Conservation (phyloP, 192 early-diverging fungal species). For the Chytriomyces confervae region DNA sequence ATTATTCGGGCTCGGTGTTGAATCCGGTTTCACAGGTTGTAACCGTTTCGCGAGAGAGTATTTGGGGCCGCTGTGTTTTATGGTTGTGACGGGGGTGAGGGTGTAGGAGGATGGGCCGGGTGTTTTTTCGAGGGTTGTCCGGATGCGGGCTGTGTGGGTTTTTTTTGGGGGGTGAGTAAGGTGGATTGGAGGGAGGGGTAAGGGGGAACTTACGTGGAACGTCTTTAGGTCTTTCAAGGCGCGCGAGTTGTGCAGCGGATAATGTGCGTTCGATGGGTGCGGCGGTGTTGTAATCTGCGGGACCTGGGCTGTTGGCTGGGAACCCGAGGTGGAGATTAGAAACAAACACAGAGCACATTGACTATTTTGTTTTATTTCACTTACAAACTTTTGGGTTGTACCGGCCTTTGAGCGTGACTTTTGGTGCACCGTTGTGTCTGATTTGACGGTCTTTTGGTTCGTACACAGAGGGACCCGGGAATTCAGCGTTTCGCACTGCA, state of each 20-base stretch:
- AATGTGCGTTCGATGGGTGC: background rate
- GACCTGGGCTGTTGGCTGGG: slow-evolving; percentile 52
- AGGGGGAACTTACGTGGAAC: slow-evolving; percentile 33
- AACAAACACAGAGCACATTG: background rate
- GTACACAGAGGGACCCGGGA: slow-evolving; percentile 56
- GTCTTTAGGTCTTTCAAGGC: slow-evolving; percentile 25
- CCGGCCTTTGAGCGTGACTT: slow-evolving; percentile 55
- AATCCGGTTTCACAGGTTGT: slow-evolving; percentile 14
- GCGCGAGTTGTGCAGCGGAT: slow-evolving; percentile 41
- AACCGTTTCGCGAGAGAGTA: slow-evolving; percentile 51
- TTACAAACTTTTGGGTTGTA: slow-evolving; percentile 32
- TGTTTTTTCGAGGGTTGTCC: slow-evolving; percentile 34
- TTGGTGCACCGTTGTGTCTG: slow-evolving; percentile 50
- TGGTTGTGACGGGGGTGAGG: slow-evolving; percentile 15
- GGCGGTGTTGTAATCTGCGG: slow-evolving; percentile 53
- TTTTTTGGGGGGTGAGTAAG: background rate
- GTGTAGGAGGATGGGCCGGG: slow-evolving; percentile 58
- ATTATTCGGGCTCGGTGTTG: slow-evolving; percentile 51
- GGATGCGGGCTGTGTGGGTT: slow-evolving; percentile 24
- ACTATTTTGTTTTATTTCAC: too few species aligned
- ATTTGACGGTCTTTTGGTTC: slow-evolving; percentile 59
- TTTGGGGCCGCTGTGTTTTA: slow-evolving; percentile 47
- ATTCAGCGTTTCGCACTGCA: slow-evolving; percentile 23
- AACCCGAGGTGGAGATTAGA: background rate
- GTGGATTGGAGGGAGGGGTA: too few species aligned